A percentile compares a stretch with the other conserved stretches of the same genome.
phyloP scores from a whole-genome alignment of 352 stramenopile species.

The Phytophthora colocasiae region DNA sequence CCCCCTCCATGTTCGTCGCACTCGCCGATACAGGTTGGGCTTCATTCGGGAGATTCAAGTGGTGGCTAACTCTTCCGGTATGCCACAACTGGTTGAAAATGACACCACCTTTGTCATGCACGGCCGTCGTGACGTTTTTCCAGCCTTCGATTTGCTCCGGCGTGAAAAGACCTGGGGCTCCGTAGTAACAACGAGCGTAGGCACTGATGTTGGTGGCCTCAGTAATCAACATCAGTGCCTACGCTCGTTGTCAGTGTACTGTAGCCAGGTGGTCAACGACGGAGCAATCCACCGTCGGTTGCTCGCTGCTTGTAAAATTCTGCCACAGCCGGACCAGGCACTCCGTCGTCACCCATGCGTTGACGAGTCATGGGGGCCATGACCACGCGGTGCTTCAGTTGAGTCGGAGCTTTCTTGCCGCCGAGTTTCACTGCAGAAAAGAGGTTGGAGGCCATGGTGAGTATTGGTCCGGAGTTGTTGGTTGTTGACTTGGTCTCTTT shows the following conservation, averaged over 20 bases:
- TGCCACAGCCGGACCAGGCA: conserved; percentile 42
- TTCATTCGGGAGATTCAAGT: conserved; percentile 53
- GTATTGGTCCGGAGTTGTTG: neutral
- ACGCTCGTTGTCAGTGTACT: no score
- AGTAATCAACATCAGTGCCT: no score
- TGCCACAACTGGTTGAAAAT: conserved; percentile 92
- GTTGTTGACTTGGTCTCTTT: conserved; percentile 10
- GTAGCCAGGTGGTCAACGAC: no score
- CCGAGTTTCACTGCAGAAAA: conserved; percentile 61
- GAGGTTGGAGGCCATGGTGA: conserved; percentile 41
- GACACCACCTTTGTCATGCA: conserved; percentile 79
- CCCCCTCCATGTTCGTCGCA: conserved; percentile 37
- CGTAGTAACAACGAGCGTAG: conserved; percentile 49
- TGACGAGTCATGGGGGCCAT: conserved; percentile 71
- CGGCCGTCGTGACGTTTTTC: conserved; percentile 66
- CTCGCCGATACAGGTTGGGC: conserved; percentile 57
- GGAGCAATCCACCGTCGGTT: conserved; percentile 59
- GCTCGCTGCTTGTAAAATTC: conserved; percentile 73
- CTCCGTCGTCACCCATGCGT: conserved; percentile 41
- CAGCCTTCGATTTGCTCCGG: conserved; percentile 59
- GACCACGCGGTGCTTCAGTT: conserved; percentile 70
- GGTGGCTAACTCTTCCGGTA: conserved; percentile 69
- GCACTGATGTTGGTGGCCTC: conserved; percentile 67
- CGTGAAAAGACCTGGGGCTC: conserved; percentile 61
- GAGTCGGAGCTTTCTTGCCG: conserved; percentile 36